A percentile compares a stretch with the other conserved stretches of the same genome.
These are phyloP conservation scores for Exserohilum rostratum DNA, from an alignment of 2,329 filamentous ascomycete species.

Conservation along the genomic window DNA sequence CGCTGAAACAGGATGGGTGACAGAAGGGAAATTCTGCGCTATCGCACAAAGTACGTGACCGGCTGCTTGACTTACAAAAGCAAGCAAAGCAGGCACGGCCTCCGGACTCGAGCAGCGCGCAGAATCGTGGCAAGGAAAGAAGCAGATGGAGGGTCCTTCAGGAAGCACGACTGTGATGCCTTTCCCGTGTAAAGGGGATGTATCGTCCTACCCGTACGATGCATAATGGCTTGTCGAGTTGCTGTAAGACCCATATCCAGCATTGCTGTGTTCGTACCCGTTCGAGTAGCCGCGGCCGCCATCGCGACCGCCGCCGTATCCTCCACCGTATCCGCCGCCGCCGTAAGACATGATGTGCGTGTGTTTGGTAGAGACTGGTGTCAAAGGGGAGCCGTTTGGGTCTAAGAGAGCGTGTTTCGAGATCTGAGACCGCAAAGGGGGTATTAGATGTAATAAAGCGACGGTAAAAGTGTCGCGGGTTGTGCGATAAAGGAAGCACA, in stretches of 20 bases:
- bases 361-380: constrained; percentile 43
- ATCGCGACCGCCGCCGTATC: constrained; percentile 57
- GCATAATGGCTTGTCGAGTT: constrained; percentile 54
- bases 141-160: constrained; percentile 38
- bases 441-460: constrained; percentile 30
- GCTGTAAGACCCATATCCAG: constrained; percentile 53
- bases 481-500: constrained; percentile 26
- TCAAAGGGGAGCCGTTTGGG: constrained; percentile 27
- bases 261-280: constrained; percentile 56
- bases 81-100: constrained; percentile 30
- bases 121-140: constrained; percentile 37
- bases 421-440: constrained; percentile 17
- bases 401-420: constrained; percentile 29
- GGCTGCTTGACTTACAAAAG: constrained; percentile 27
- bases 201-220: constrained; percentile 53
- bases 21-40: constrained; percentile 38
- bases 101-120: constrained; percentile 37
- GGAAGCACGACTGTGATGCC: constrained; percentile 47
- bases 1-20: constrained; percentile 10
- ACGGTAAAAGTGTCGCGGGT: constrained; percentile 32
- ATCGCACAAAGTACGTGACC: constrained; percentile 35
- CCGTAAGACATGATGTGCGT: constrained; percentile 72
- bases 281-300: constrained; percentile 60
- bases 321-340: constrained; percentile 50
- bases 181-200: constrained; percentile 47